Evolutionary conservation across 495 filamentous ascomycete genomes (phyloP).

Genomic region (Penicillium ochrochloron): DNA sequence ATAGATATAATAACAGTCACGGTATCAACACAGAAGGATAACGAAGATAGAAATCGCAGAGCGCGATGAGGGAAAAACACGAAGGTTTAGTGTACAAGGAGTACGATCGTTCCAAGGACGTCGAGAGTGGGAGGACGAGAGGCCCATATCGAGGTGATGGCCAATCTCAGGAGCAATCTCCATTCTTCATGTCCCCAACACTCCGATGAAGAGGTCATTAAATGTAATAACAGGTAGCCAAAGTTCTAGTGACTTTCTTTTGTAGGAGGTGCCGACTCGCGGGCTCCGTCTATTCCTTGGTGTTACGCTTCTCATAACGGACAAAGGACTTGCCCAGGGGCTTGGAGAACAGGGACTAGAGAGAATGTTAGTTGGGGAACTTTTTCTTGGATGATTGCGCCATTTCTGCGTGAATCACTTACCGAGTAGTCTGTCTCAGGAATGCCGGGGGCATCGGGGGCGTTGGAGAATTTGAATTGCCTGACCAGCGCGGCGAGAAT

Average conservation of each 20-base stretch:
- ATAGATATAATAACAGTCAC: constrained; percentile 20
- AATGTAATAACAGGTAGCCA: constrained; percentile 13
- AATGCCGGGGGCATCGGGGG: constrained; percentile 36
- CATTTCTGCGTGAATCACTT: constrained; percentile 18
- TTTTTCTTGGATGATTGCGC: neutral
- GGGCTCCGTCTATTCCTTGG: constrained; percentile 35
- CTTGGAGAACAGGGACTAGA: constrained; percentile 56
- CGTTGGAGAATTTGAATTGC: constrained; percentile 47
- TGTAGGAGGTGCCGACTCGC: constrained; percentile 1
- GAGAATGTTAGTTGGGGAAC: constrained; percentile 17
- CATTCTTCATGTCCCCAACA: neutral
- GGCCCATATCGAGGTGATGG: neutral
- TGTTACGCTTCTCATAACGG: constrained; percentile 47
- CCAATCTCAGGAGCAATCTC: neutral
- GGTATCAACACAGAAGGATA: constrained; percentile 18
- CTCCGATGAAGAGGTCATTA: constrained; percentile 23
- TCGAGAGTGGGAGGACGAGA: constrained; percentile 1
- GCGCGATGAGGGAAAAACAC: constrained; percentile 6
- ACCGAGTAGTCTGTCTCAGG: constrained; percentile 58
- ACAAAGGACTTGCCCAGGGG: constrained; percentile 49
- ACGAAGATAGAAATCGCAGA: constrained; percentile 8
- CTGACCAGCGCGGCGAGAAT: constrained; percentile 54
- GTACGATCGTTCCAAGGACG: constrained; percentile 14
- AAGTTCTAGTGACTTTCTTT: constrained; percentile 8
- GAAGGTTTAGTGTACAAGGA: constrained; percentile 32